Conservation (phyloP, 2,329 filamentous ascomycete genomes). For the Calonectria leucothoes region DNA sequence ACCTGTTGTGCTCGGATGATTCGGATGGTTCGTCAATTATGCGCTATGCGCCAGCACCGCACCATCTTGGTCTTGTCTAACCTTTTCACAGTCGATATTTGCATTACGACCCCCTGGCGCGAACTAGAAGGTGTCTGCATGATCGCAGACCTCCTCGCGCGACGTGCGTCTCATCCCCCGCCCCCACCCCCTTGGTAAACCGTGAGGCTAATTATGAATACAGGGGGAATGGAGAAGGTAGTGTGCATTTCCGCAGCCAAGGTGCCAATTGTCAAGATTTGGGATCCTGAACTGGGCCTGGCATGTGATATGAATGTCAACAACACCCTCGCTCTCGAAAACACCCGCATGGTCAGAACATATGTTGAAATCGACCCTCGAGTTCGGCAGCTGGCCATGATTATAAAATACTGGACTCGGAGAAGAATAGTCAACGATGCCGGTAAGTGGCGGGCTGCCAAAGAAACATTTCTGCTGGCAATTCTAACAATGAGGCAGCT, state of each 20-base stretch:
- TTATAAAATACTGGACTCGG: constrained; percentile 98
- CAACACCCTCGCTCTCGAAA: constrained; percentile 93
- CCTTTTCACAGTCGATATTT: constrained; percentile 82
- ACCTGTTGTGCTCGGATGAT: constrained; percentile 92
- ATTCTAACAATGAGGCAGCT: constrained; percentile 62
- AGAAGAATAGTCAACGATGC: constrained; percentile 94
- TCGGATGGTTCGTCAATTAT: constrained; percentile 80
- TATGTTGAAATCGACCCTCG: constrained; percentile 95
- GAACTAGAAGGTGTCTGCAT: constrained; percentile 90
- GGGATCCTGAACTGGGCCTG: constrained; percentile 91
- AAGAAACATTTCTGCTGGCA: neutral
- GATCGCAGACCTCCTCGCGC: constrained; percentile 86
- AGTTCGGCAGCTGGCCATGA: constrained; percentile 93
- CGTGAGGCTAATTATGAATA: constrained; percentile 51
- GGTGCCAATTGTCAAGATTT: constrained; percentile 98
- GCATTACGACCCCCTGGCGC: constrained; percentile 92
- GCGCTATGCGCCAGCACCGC: neutral
- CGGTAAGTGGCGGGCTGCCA: constrained; percentile 68
- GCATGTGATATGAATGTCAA: constrained; percentile 99
- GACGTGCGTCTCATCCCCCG: constrained; percentile 70
- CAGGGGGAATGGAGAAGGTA: constrained; percentile 96
- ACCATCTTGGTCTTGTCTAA: constrained; percentile 20
- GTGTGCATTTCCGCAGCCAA: constrained; percentile 95
- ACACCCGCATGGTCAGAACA: constrained; percentile 97
- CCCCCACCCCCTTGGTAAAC: neutral